Percentiles rank a stretch among this genome's conserved stretches.
These are phyloP conservation scores for Gossypioides kirkii DNA, from an alignment of 345 rosid genomes.

Conservation along the genomic window DNA sequence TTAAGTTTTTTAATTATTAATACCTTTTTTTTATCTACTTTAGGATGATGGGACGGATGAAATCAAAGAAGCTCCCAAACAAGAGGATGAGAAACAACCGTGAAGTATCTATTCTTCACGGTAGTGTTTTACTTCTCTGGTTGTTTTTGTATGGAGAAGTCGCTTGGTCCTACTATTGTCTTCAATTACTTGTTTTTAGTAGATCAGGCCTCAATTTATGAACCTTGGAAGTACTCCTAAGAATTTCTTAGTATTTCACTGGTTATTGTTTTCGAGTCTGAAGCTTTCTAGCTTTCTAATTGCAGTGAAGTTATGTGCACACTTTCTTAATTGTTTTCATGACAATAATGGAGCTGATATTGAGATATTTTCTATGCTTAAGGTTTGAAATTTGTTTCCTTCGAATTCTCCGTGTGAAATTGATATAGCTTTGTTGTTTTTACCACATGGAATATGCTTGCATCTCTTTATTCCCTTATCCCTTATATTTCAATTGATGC, in stretches of 20 bases:
- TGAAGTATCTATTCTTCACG: constrained; percentile 19
- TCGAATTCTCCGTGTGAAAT: neutral
- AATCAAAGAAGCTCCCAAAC: constrained; percentile 43
- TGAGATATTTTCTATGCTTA: constrained; percentile 13
- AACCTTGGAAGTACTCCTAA: constrained; percentile 18
- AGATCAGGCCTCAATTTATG: constrained; percentile 14
- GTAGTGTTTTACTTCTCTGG: constrained; percentile 26
- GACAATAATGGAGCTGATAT: constrained; percentile 27
- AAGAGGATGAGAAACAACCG: constrained; percentile 35
- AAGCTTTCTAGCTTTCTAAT: constrained; percentile 12
- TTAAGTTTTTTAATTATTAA: constrained; percentile 6
- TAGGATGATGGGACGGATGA: constrained; percentile 49
- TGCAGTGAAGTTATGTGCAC: constrained; percentile 11
- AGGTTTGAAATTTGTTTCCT: neutral
- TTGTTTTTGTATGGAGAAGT: constrained; percentile 35
- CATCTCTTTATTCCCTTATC: neutral
- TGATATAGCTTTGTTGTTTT: neutral
- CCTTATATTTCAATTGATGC: neutral
- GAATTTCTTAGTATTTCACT: constrained; percentile 16
- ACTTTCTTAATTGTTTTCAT: constrained; percentile 15
- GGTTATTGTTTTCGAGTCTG: constrained; percentile 13
- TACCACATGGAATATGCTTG: neutral
- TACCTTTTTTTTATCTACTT: neutral
- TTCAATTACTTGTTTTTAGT: constrained; percentile 9
- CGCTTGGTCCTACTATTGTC: constrained; percentile 20